phyloP scores from a whole-genome alignment of 805 yeast species.

The Suhomyces emberorum region DNA sequence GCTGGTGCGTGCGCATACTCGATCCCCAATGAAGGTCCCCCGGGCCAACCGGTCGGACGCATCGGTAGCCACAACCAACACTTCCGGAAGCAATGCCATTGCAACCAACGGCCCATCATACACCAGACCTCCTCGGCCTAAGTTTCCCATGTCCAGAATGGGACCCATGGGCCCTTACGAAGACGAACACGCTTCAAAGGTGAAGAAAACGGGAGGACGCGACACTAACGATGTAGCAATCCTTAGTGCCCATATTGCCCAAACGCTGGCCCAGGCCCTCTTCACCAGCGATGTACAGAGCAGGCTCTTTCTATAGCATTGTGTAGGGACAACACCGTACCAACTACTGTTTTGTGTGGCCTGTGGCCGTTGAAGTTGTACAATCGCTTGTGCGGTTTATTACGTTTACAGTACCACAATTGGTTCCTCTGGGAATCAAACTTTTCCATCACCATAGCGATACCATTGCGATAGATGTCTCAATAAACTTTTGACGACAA shows the following conservation, averaged over 20 bases:
- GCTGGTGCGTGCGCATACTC: neutral
- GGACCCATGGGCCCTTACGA: constrained; percentile 1
- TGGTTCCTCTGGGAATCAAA: too few species aligned
- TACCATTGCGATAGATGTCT: too few species aligned
- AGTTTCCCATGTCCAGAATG: neutral
- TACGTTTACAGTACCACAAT: too few species aligned
- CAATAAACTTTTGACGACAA: too few species aligned
- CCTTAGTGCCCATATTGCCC: constrained; percentile 14
- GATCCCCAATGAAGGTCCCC: neutral
- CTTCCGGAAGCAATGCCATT: too few species aligned
- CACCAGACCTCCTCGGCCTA: neutral
- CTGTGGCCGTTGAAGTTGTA: too few species aligned
- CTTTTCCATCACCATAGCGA: too few species aligned
- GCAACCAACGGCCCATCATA: neutral
- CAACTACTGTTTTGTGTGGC: too few species aligned
- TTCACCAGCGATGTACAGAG: constrained; percentile 19
- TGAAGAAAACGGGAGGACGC: constrained; percentile 6
- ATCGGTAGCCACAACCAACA: too few species aligned
- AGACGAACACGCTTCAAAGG: constrained; percentile 8
- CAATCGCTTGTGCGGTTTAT: too few species aligned
- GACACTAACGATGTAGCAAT: neutral
- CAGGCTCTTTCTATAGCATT: constrained; percentile 17
- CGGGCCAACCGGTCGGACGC: neutral
- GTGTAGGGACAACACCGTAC: too few species aligned
- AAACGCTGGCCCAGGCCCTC: constrained; percentile 18